Percentiles rank a stretch among this genome's conserved stretches.
Evolutionary conservation across 1,139 yeast genomes (phyloP).

Genomic region (Geotrichum europaeum): DNA sequence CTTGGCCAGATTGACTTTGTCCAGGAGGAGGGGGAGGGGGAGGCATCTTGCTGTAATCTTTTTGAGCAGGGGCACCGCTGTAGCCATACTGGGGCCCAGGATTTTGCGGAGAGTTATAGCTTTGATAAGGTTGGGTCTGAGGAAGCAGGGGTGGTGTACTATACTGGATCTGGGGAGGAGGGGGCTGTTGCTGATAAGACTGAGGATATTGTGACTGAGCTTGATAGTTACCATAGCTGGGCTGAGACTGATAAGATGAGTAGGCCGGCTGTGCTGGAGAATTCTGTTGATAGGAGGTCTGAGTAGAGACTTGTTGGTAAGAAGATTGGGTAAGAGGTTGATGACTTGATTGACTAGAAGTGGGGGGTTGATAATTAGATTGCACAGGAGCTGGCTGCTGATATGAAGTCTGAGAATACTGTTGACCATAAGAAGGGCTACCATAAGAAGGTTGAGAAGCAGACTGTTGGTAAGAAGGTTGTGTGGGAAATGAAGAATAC

Average conservation of each 20-base stretch:
- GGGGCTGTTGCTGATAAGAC: constrained; percentile 19
- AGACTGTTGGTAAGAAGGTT: constrained; percentile 19
- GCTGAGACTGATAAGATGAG: constrained; percentile 14
- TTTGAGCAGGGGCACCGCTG: constrained; percentile 39
- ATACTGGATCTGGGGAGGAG: constrained; percentile 14
- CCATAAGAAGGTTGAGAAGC: constrained; percentile 4
- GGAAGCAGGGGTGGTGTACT: constrained; percentile 13
- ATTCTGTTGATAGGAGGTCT: constrained; percentile 6
- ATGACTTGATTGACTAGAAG: neutral
- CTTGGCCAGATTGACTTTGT: constrained; percentile 3
- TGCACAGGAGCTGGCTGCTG: constrained; percentile 15
- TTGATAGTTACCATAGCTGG: constrained; percentile 13
- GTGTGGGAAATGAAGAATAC: constrained; percentile 8
- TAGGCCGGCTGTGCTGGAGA: constrained; percentile 17
- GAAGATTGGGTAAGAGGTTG: constrained; percentile 16
- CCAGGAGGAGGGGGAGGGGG: constrained; percentile 17
- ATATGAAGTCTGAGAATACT: constrained; percentile 10
- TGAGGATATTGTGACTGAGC: constrained; percentile 11
- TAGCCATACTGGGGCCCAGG: constrained; percentile 34
- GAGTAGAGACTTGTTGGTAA: constrained; percentile 20
- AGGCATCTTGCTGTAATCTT: constrained; percentile 16
- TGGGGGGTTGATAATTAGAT: constrained; percentile 17
- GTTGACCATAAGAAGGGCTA: neutral
- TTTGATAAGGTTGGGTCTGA: constrained; percentile 19
- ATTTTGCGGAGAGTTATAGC: constrained; percentile 40